Conservation (phyloP, 1,284 basidiomycete genomes). For the Ganoderma resinaceum region DNA sequence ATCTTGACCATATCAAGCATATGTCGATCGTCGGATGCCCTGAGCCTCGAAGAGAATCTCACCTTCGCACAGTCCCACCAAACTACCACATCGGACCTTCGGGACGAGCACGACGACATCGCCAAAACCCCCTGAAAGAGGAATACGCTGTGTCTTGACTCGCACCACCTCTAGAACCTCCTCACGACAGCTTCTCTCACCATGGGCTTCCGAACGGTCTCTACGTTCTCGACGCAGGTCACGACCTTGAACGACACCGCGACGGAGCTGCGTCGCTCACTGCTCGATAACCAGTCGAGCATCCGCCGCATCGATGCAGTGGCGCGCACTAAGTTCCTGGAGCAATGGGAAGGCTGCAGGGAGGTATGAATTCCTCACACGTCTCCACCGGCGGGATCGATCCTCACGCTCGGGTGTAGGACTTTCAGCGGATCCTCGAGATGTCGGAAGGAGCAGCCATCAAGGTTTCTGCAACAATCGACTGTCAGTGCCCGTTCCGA, state of each 20-base stretch:
- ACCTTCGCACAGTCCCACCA: not conserved
- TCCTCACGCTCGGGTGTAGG: not conserved
- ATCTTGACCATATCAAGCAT: not conserved
- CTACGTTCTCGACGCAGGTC: not conserved
- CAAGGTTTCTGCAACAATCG: not conserved
- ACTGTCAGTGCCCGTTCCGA: not conserved
- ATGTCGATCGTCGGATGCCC: not conserved
- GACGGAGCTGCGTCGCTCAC: not conserved
- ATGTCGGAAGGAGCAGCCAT: not conserved
- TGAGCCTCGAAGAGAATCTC: no score
- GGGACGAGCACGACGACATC: not conserved
- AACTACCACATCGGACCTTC: not conserved
- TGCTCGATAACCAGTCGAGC: not conserved
- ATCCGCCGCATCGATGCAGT: not conserved
- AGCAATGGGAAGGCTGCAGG: not conserved
- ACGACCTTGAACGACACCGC: not conserved
- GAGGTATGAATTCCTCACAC: not conserved
- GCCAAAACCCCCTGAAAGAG: not conserved
- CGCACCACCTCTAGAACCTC: not conserved
- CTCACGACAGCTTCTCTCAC: not conserved
- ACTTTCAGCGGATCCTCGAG: not conserved
- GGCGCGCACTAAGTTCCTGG: not conserved
- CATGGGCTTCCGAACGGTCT: not conserved
- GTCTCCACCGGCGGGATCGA: not conserved
- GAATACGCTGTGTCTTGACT: not conserved